These are phyloP conservation scores for Oryza glaberrima DNA, from an alignment of 176 grass and related monocot genomes.

Conservation along the genomic window DNA sequence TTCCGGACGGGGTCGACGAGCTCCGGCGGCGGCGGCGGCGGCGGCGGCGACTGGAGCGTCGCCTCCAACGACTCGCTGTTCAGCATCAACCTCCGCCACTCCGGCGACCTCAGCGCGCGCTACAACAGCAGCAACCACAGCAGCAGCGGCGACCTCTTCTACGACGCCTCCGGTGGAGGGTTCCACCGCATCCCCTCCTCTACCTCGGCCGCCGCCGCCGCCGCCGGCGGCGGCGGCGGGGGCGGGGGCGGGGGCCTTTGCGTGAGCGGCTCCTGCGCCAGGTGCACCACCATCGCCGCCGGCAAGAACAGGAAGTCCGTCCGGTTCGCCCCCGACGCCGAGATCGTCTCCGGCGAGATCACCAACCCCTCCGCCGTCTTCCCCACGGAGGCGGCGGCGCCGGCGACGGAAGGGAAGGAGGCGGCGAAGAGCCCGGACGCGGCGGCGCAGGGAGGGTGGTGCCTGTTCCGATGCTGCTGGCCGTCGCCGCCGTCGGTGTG, in stretches of 20 bases:
- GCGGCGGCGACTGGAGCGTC: conserved; percentile 35
- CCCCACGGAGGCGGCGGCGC: not conserved
- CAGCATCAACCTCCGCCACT: conserved; percentile 46
- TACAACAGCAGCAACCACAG: not conserved
- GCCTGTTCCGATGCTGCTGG: conserved; percentile 29
- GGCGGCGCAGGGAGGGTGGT: conserved; percentile 15
- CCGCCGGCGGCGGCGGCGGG: not conserved
- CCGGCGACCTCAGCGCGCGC: not conserved
- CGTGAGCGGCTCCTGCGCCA: conserved; percentile 14
- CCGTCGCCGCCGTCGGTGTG: conserved; percentile 8
- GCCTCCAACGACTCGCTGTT: conserved; percentile 45
- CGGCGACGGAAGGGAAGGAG: not conserved
- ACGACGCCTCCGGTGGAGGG: conserved; percentile 19
- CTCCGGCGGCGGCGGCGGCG: not conserved
- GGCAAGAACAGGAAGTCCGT: conserved; percentile 36
- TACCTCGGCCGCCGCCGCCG: not conserved
- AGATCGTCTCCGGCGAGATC: conserved; percentile 1
- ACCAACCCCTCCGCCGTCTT: conserved; percentile 11
- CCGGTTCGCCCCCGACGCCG: conserved; percentile 34
- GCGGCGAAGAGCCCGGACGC: not conserved
- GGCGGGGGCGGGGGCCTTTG: not conserved
- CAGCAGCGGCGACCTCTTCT: conserved; percentile 37
- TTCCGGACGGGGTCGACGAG: conserved; percentile 39
- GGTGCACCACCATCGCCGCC: not conserved
- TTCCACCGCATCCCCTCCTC: conserved; percentile 13